Evolutionary conservation across 2,329 filamentous ascomycete species (phyloP).

Genomic region (Coniochaeta sp.): DNA sequence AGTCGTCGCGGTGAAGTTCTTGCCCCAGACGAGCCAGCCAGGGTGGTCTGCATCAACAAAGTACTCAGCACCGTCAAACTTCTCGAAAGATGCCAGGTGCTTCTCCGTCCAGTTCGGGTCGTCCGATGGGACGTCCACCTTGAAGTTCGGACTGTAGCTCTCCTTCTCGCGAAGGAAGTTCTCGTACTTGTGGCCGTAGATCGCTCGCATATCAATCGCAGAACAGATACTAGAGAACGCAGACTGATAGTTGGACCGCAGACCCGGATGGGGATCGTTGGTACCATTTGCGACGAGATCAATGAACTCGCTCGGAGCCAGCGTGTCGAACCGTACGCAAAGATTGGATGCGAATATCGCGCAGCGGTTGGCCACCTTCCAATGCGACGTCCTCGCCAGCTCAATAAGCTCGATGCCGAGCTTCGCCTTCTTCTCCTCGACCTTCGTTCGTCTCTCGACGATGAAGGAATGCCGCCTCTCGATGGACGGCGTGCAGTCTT

Average conservation of each 20-base stretch:
- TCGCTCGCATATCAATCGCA: constrained; percentile 78
- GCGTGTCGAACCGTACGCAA: constrained; percentile 82
- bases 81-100: constrained; percentile 71
- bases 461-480: constrained; percentile 66
- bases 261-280: constrained; percentile 82
- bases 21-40: constrained; percentile 94
- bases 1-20: constrained; percentile 73
- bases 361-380: constrained; percentile 90
- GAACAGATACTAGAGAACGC: constrained; percentile 72
- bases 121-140: constrained; percentile 64
- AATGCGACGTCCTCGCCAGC: constrained; percentile 73
- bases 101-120: constrained; percentile 72
- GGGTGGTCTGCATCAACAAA: constrained; percentile 89
- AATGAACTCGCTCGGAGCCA: constrained; percentile 76
- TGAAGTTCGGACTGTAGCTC: constrained; percentile 66
- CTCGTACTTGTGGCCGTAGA: constrained; percentile 79
- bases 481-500: constrained; percentile 57
- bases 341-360: constrained; percentile 87
- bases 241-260: constrained; percentile 74
- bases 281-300: constrained; percentile 76
- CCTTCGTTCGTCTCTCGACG: constrained; percentile 62
- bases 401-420: constrained; percentile 77
- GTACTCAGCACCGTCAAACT: constrained; percentile 68
- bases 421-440: constrained; percentile 76
- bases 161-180: constrained; percentile 82